These are phyloP conservation scores for Cymbidium sinense DNA, from an alignment of 106 monocot genomes.

Conservation along the genomic window DNA sequence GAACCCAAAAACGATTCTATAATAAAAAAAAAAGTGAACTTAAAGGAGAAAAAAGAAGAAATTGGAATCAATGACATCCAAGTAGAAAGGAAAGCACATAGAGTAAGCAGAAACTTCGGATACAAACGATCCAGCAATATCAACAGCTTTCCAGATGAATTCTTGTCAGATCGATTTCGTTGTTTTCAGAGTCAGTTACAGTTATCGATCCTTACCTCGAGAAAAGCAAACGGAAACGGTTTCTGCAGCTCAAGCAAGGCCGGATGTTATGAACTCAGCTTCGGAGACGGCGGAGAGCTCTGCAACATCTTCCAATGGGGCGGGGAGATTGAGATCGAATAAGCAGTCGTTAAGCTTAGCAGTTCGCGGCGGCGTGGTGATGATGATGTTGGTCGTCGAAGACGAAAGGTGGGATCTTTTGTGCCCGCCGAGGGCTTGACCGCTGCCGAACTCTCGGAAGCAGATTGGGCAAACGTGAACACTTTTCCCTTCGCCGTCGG, in stretches of 20 bases:
- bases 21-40: slow-evolving; percentile 1
- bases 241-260: neutral
- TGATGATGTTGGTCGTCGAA: neutral
- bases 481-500: neutral
- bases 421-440: slow-evolving; percentile 13
- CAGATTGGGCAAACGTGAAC: slow-evolving; percentile 16
- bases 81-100: neutral
- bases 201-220: neutral
- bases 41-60: neutral
- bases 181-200: neutral
- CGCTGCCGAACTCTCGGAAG: slow-evolving; percentile 10
- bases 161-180: neutral
- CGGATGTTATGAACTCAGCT: neutral
- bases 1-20: slow-evolving; percentile 2
- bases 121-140: neutral
- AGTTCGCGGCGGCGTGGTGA: neutral
- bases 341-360: neutral
- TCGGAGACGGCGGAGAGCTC: slow-evolving; percentile 24
- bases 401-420: neutral
- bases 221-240: neutral
- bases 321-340: slow-evolving; percentile 48
- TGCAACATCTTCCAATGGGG: slow-evolving; percentile 23
- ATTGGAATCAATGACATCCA: neutral
- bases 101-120: neutral
- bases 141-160: neutral